These are phyloP conservation scores for Boletus speciosus DNA, from an alignment of 768 basidiomycete species.

Conservation along the genomic window DNA sequence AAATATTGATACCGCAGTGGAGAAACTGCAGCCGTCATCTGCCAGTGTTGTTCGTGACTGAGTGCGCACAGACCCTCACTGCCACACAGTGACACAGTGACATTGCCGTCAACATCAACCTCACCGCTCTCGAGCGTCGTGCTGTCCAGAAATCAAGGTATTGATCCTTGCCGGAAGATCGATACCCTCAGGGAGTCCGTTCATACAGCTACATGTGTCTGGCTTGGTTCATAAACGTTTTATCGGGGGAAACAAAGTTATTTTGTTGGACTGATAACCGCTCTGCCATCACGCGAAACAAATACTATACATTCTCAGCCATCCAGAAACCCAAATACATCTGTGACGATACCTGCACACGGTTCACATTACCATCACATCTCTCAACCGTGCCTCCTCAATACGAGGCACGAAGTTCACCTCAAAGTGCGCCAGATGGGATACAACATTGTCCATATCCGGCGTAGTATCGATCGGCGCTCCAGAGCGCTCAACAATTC, in stretches of 20 bases:
- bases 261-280: neutral
- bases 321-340: too few relatives aligned
- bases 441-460: conserved; percentile 54
- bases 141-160: too few relatives aligned
- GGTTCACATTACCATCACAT: conserved; percentile 6
- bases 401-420: conserved; percentile 51
- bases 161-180: too few relatives aligned
- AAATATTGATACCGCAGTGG: conserved; percentile 17
- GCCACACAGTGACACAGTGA: neutral
- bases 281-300: neutral
- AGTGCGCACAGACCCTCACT: neutral
- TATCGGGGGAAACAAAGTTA: neutral
- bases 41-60: neutral
- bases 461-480: conserved; percentile 51
- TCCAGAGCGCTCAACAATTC: conserved; percentile 42
- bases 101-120: too few relatives aligned
- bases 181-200: too few relatives aligned
- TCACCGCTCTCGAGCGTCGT: too few relatives aligned
- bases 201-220: too few relatives aligned
- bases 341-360: neutral
- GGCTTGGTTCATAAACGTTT: too few relatives aligned
- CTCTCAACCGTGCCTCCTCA: conserved; percentile 8
- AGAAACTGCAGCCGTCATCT: neutral
- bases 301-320: neutral
- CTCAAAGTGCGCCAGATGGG: conserved; percentile 54